Evolutionary conservation across 1,139 yeast species (phyloP), one percentile per base, ranked within the genome.

Genomic region (Candida sanyaensis): DNA sequence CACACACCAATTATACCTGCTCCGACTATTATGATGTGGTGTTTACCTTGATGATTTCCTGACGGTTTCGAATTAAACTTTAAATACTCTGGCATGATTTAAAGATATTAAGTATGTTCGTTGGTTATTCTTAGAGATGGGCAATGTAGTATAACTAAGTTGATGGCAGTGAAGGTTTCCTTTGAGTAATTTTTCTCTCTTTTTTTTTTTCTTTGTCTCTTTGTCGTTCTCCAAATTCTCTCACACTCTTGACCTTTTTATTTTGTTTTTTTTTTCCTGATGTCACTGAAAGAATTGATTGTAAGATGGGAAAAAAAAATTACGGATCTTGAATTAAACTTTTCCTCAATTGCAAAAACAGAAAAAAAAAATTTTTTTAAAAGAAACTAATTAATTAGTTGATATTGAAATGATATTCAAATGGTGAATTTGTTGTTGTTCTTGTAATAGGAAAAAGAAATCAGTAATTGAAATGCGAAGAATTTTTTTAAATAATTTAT

Each of bases 1-100:
- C 97, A 89, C 9, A 90, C 96, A 27, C 99, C 99, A 37, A 93
- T 87, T 59, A 93, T 92, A 27, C 99, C 99, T 0, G 97, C 99
- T 17, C 97, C 97, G 28, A 86, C 90, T 39, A 87, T 84, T 47
- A 86, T 77, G 45, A 86, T 86, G 60, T 86, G 91, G 23, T 80
- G 78, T 60, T 85, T 84, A 34, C 83, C 87, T 55, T 78, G 66
- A 44, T 81, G 81, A 49, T 71, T 76, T 11, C 82, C 85, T 1
- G 86, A 78, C 10, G 89, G 86, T 43, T 55, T 59, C 8, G 71
- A 61, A 42, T 64, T 65, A 52, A 72, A 72, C 47, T 69, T 68
- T 49, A 75, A 62, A 50, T 67, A 69, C 46, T 72, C 78, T 13
- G 66, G 50, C 75, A 69, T 69, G 44, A 37, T 37, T n/a, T 6